These are phyloP conservation scores for Cetraspora pellucida DNA, from an alignment of 192 early-diverging fungal species.

Conservation along the genomic window DNA sequence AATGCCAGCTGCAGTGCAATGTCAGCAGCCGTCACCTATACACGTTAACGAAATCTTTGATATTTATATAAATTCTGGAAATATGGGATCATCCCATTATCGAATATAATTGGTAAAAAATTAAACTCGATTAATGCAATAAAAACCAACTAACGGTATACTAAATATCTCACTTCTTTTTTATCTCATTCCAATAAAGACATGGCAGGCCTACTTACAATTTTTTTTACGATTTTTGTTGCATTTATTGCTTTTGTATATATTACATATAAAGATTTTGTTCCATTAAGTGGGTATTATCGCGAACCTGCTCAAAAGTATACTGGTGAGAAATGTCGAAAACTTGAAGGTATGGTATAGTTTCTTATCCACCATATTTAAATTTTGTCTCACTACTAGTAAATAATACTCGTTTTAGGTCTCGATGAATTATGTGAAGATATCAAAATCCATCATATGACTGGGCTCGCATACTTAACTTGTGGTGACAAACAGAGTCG, in stretches of 20 bases:
- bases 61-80: too few relatives aligned
- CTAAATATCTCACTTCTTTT: too few relatives aligned
- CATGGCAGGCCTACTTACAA: neutral
- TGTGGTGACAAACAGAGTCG: constrained; percentile 52
- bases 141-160: too few relatives aligned
- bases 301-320: neutral
- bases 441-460: constrained; percentile 54
- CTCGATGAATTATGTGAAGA: constrained; percentile 58
- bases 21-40: too few relatives aligned
- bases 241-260: neutral
- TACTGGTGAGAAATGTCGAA: neutral
- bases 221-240: neutral
- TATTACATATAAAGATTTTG: neutral
- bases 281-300: neutral
- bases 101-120: too few relatives aligned
- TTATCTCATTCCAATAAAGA: too few relatives aligned
- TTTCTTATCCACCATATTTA: neutral
- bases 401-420: neutral
- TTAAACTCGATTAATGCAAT: too few relatives aligned
- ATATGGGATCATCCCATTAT: too few relatives aligned
- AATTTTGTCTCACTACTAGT: neutral
- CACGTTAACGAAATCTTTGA: too few relatives aligned
- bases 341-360: neutral
- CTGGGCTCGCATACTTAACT: constrained; percentile 58
- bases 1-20: too few relatives aligned